phyloP scores from a whole-genome alignment of 805 yeast species.

The Nakazawaea wickerhamii region DNA sequence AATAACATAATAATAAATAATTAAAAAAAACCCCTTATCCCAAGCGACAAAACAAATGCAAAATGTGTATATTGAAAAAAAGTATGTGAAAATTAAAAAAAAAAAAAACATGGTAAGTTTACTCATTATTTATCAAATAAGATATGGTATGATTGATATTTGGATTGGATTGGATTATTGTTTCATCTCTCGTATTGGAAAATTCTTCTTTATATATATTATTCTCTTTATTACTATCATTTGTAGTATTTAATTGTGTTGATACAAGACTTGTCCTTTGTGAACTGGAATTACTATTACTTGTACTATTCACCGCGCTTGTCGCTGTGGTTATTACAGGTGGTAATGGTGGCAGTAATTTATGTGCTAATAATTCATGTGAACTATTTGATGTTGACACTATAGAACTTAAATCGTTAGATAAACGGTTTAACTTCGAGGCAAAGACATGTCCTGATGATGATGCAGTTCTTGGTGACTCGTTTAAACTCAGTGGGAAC shows the following conservation, averaged over 20 bases:
- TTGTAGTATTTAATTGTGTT: neutral
- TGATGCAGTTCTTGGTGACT: slow-evolving; percentile 8
- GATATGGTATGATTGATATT: slow-evolving; percentile 8
- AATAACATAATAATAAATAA: too few relatives aligned
- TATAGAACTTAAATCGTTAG: slow-evolving; percentile 9
- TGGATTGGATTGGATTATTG: neutral
- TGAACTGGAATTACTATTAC: slow-evolving; percentile 10
- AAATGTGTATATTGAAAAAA: too few relatives aligned
- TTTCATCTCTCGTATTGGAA: neutral
- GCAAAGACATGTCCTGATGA: slow-evolving; percentile 7
- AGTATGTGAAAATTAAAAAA: too few relatives aligned
- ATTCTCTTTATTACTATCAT: slow-evolving; percentile 3
- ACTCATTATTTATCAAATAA: slow-evolving; percentile 11
- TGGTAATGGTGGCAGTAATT: slow-evolving; percentile 10
- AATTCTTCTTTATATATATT: neutral
- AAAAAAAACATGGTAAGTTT: neutral
- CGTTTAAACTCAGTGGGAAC: neutral
- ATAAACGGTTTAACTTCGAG: slow-evolving; percentile 9
- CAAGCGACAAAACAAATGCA: neutral
- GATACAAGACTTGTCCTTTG: slow-evolving; percentile 11
- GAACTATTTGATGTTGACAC: slow-evolving; percentile 10
- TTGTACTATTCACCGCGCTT: slow-evolving; percentile 6
- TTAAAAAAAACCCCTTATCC: too few relatives aligned
- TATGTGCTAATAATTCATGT: slow-evolving; percentile 9
- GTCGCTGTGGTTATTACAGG: slow-evolving; percentile 11